Percentiles rank a stretch among this genome's conserved stretches.
Evolutionary conservation across 2,329 filamentous ascomycete species (phyloP).

Genomic region (Botrytis aclada): DNA sequence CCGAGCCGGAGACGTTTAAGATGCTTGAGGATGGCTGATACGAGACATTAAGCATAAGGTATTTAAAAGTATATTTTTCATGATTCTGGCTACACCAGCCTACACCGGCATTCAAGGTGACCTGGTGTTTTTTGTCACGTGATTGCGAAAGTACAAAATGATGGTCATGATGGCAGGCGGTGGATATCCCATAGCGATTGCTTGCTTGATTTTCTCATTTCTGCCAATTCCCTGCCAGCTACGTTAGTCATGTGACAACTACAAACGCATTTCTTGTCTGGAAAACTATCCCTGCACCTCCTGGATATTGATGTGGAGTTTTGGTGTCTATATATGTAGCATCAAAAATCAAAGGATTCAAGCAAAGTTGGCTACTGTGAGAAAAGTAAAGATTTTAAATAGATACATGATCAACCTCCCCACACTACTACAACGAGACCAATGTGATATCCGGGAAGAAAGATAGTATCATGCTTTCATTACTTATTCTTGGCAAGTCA

Average conservation of each 20-base stretch:
- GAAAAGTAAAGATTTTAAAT: fast-evolving
- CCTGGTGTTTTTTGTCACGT: neutral
- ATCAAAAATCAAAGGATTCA: neutral
- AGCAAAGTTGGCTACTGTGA: neutral
- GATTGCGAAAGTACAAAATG: neutral
- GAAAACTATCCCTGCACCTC: neutral
- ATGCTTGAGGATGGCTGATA: neutral
- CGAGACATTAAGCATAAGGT: neutral
- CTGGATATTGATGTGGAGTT: neutral
- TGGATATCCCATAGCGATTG: neutral
- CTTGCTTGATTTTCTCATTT: neutral
- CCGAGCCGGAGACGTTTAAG: neutral
- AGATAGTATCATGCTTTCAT: neutral
- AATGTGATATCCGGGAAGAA: neutral
- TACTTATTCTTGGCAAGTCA: fast-evolving
- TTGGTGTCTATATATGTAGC: fast-evolving
- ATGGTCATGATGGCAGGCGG: neutral
- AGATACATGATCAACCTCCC: neutral
- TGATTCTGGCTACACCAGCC: neutral
- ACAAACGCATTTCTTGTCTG: neutral
- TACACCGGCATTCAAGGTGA: neutral
- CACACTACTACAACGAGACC: neutral
- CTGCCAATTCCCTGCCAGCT: neutral
- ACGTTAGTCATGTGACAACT: neutral
- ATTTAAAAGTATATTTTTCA: neutral